A percentile compares a stretch with the other conserved stretches of the same genome.
Conservation (phyloP, 208 protist genomes). For the Wallacemonas rigidus region DNA sequence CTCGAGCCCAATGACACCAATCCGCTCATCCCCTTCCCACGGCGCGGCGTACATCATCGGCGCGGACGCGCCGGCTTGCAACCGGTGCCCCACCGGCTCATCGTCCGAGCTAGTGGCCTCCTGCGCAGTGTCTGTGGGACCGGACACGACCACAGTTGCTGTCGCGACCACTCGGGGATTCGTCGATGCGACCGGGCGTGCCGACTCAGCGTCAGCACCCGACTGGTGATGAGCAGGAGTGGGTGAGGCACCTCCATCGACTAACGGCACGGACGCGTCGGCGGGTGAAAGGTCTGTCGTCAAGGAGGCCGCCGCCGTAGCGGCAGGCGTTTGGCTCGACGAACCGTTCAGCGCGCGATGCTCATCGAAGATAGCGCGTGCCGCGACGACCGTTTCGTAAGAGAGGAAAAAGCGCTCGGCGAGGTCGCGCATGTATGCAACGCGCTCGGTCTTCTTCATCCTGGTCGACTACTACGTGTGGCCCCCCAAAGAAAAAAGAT, state of each 20-base stretch:
- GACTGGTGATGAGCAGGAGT: no score
- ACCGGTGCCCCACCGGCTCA: background rate
- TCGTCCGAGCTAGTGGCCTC: background rate
- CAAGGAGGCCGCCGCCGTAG: no score
- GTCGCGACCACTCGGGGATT: no score
- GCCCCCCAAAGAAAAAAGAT: background rate
- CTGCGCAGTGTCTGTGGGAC: no score
- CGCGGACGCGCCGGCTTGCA: background rate
- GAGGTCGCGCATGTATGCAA: constrained; percentile 15
- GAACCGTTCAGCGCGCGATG: constrained; percentile 29
- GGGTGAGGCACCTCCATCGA: no score
- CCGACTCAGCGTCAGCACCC: no score
- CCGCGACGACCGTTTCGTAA: constrained; percentile 28
- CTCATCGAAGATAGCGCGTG: constrained; percentile 26
- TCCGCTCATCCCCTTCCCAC: constrained; percentile 20
- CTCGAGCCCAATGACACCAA: constrained; percentile 46
- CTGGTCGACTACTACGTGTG: background rate
- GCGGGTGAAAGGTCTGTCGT: no score
- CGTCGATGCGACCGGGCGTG: no score
- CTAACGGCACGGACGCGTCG: no score
- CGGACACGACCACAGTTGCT: no score
- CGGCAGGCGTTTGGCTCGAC: no score
- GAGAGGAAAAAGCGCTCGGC: constrained; percentile 40
- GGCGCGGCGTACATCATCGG: constrained; percentile 1
- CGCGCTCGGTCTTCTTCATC: background rate